A percentile compares a stretch with the other conserved stretches of the same genome.
Conservation (phyloP, 257 asterid species). For the Ophiorrhiza pumila region DNA sequence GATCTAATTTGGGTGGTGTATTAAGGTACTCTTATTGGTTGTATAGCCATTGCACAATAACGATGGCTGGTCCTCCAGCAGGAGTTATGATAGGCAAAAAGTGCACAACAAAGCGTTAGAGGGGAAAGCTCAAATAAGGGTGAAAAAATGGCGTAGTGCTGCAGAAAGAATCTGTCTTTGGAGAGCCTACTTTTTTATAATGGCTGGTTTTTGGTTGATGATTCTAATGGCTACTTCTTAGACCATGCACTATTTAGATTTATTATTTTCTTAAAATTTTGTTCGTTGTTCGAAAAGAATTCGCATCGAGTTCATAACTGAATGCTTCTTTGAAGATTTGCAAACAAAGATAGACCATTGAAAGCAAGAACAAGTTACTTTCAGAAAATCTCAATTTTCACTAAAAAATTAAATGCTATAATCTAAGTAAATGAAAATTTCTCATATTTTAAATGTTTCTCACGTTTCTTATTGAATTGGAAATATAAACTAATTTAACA, state of each 20-base stretch:
- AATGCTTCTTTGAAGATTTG: too few relatives aligned
- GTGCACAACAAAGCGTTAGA: slow-evolving; percentile 59
- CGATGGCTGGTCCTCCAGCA: slow-evolving; percentile 68
- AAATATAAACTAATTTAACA: too few relatives aligned
- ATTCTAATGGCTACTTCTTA: not conserved
- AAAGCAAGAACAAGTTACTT: too few relatives aligned
- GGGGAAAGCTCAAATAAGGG: not conserved
- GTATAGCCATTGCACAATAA: slow-evolving; percentile 56
- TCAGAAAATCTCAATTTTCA: too few relatives aligned
- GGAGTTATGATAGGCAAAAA: slow-evolving; percentile 64
- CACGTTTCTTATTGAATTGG: too few relatives aligned
- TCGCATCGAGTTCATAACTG: not conserved
- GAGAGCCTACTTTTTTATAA: not conserved
- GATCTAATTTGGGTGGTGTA: slow-evolving; percentile 63
- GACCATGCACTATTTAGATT: not conserved
- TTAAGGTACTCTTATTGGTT: slow-evolving; percentile 73
- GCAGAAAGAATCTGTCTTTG: not conserved
- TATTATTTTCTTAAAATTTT: not conserved
- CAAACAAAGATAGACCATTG: too few relatives aligned
- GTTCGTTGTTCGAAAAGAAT: not conserved
- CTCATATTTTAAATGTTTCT: too few relatives aligned
- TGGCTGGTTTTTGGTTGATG: slow-evolving; percentile 3
- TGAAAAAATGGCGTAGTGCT: not conserved
- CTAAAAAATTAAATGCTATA: too few relatives aligned
- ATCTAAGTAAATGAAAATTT: too few relatives aligned